Percentiles rank a stretch among this genome's conserved stretches.
phyloP scores from a whole-genome alignment of 495 filamentous ascomycete species.

The Penicillium subrubescens region DNA sequence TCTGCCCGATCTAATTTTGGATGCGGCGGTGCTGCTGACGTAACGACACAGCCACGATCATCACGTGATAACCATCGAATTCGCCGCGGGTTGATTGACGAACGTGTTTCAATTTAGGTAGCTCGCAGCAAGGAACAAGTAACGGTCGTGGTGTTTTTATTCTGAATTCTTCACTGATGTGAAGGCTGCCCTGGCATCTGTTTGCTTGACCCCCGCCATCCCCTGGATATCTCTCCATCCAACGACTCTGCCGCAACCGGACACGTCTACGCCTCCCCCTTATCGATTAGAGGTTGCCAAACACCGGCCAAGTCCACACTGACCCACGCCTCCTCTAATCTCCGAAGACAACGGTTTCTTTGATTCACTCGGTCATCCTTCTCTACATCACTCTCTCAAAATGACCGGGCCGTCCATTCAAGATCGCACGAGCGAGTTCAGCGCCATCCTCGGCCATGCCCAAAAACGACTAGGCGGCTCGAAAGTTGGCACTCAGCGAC shows the following conservation, averaged over 20 bases:
- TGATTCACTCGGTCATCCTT: background rate
- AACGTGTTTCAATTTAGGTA: constrained; percentile 19
- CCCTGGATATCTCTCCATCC: background rate
- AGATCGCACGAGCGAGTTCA: constrained; percentile 94
- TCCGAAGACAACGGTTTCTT: constrained; percentile 6
- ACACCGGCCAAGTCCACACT: constrained; percentile 9
- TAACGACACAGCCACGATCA: constrained; percentile 11
- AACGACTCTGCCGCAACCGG: constrained; percentile 22
- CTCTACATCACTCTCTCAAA: constrained; percentile 12
- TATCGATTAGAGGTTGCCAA: constrained; percentile 17
- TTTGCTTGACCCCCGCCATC: constrained; percentile 1
- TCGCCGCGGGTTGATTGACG: constrained; percentile 4
- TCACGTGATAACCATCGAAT: constrained; percentile 10
- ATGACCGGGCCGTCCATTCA: constrained; percentile 80
- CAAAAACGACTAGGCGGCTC: constrained; percentile 70
- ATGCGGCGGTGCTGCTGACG: constrained; percentile 24
- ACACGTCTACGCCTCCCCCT: constrained; percentile 30
- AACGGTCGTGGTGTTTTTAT: background rate
- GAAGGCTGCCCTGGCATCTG: background rate
- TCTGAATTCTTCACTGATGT: background rate
- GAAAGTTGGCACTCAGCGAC: constrained; percentile 74
- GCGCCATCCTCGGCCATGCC: constrained; percentile 80
- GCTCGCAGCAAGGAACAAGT: background rate
- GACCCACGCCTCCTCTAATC: constrained; percentile 7
- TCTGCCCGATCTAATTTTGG: constrained; percentile 17